A percentile compares a stretch with the other conserved stretches of the same genome.
These are phyloP conservation scores for Plasmopara muralis DNA, from an alignment of 352 stramenopile species.

Conservation along the genomic window DNA sequence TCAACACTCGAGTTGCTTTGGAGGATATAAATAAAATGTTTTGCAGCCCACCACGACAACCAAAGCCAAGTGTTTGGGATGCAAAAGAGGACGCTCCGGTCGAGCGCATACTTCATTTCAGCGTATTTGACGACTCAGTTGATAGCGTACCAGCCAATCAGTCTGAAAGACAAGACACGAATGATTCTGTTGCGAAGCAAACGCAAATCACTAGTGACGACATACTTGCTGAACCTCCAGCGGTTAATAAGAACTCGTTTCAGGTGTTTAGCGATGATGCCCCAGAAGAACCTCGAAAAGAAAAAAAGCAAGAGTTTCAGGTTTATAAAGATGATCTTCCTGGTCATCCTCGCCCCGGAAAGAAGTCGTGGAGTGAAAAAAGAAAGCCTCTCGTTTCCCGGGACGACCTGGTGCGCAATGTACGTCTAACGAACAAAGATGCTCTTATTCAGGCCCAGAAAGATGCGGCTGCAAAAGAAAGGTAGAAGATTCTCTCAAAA, in stretches of 20 bases:
- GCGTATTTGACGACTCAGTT: slow-evolving; percentile 72
- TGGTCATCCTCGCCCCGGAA: slow-evolving; percentile 19
- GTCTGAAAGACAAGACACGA: slow-evolving; percentile 36
- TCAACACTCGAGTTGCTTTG: slow-evolving; percentile 79
- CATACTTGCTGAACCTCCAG: slow-evolving; percentile 6
- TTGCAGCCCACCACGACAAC: slow-evolving; percentile 51
- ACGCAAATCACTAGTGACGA: slow-evolving; percentile 47
- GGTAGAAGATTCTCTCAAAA: slow-evolving; percentile 33
- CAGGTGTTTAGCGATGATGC: slow-evolving; percentile 41
- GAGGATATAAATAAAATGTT: slow-evolving; percentile 86
- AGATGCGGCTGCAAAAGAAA: slow-evolving; percentile 24
- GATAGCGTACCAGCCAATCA: slow-evolving; percentile 55
- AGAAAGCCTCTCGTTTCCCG: slow-evolving; percentile 61
- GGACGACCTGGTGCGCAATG: slow-evolving; percentile 54
- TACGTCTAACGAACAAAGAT: slow-evolving; percentile 74
- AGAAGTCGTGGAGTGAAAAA: slow-evolving; percentile 27
- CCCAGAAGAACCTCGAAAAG: slow-evolving; percentile 9
- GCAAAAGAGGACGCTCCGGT: slow-evolving; percentile 58
- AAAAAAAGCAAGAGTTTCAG: slow-evolving; percentile 30
- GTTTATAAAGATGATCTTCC: slow-evolving; percentile 38
- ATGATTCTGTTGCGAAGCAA: slow-evolving; percentile 30
- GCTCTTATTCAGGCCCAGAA: slow-evolving; percentile 51
- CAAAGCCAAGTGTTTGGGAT: slow-evolving; percentile 37
- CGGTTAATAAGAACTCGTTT: slow-evolving; percentile 25
- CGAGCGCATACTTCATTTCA: slow-evolving; percentile 79